Conservation (phyloP, 805 yeast genomes). For the Nakazawaea molendinolei region DNA sequence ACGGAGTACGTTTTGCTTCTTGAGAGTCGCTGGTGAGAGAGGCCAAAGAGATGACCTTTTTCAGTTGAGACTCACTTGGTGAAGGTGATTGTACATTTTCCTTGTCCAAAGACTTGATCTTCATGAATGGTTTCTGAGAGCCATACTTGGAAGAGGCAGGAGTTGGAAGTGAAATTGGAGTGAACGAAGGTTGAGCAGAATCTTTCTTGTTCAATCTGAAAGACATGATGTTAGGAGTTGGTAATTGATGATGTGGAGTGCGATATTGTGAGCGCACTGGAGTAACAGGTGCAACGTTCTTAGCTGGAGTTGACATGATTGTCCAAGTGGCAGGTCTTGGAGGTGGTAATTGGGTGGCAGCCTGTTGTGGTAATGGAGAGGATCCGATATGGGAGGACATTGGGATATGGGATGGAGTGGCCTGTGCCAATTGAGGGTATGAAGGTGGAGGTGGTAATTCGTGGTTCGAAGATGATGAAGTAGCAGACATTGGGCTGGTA, state of each 20-base stretch:
- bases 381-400: slow-evolving; percentile 19
- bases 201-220: slow-evolving; percentile 25
- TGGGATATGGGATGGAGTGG: too few species aligned
- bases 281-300: slow-evolving; percentile 10
- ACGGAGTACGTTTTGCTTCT: too few species aligned
- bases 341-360: slow-evolving; percentile 2
- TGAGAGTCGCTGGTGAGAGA: too few species aligned
- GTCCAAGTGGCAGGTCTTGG: slow-evolving; percentile 13
- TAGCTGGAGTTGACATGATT: slow-evolving; percentile 5
- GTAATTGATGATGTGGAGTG: slow-evolving; percentile 8
- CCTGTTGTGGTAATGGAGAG: slow-evolving; percentile 13
- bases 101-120: slow-evolving; percentile 13
- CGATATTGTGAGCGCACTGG: slow-evolving; percentile 10
- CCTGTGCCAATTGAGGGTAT: too few species aligned
- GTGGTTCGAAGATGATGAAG: slow-evolving; percentile 3
- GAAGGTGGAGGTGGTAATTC: slow-evolving; percentile 4
- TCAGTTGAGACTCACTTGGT: slow-evolving; percentile 6
- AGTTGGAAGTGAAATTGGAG: slow-evolving; percentile 19
- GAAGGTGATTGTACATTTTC: slow-evolving; percentile 6
- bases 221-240: slow-evolving; percentile 24
- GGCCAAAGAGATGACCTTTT: slow-evolving; percentile 8
- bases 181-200: slow-evolving; percentile 14
- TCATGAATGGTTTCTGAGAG: slow-evolving; percentile 25
- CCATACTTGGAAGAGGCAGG: slow-evolving; percentile 17
- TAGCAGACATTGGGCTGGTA: slow-evolving; percentile 9